These are phyloP conservation scores for Tillandsia leiboldiana DNA, from an alignment of 176 grass and related monocot genomes.

Conservation along the genomic window DNA sequence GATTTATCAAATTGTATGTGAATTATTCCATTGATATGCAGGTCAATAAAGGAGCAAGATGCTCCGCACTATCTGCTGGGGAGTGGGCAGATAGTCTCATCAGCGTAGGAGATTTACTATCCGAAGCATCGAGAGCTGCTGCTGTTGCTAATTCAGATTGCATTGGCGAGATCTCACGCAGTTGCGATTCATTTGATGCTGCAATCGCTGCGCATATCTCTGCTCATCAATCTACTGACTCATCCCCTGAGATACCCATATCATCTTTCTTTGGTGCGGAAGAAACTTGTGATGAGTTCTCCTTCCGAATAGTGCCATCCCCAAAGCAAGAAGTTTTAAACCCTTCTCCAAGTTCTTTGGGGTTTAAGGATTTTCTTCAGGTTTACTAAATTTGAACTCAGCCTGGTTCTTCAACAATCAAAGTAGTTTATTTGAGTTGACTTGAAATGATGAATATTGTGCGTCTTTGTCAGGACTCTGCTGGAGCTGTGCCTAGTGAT, in stretches of 20 bases:
- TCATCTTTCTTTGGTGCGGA: constrained; percentile 63
- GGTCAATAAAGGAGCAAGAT: constrained; percentile 28
- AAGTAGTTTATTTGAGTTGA: not conserved
- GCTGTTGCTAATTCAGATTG: constrained; percentile 45
- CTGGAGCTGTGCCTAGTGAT: constrained; percentile 34
- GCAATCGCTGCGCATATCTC: constrained; percentile 80
- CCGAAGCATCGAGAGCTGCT: constrained; percentile 68
- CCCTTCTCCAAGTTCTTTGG: constrained; percentile 33
- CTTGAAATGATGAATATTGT: not conserved
- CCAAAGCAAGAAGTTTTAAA: constrained; percentile 37
- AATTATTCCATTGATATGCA: not conserved
- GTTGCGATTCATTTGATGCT: constrained; percentile 96
- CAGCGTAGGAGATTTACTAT: constrained; percentile 82
- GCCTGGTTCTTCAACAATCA: not conserved
- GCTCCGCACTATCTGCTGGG: constrained; percentile 38
- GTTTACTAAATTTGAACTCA: constrained; percentile 25
- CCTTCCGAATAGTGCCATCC: constrained; percentile 31
- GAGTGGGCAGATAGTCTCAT: constrained; percentile 94
- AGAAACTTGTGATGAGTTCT: constrained; percentile 91
- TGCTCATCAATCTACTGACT: constrained; percentile 32
- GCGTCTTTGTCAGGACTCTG: constrained; percentile 42
- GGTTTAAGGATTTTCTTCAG: constrained; percentile 60
- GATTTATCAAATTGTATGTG: too few species aligned
- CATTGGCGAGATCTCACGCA: constrained; percentile 40
- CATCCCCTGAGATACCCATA: constrained; percentile 20